A percentile compares a stretch with the other conserved stretches of the same genome.
phyloP scores from a whole-genome alignment of 1,139 yeast species.

The Lodderomyces theae region DNA sequence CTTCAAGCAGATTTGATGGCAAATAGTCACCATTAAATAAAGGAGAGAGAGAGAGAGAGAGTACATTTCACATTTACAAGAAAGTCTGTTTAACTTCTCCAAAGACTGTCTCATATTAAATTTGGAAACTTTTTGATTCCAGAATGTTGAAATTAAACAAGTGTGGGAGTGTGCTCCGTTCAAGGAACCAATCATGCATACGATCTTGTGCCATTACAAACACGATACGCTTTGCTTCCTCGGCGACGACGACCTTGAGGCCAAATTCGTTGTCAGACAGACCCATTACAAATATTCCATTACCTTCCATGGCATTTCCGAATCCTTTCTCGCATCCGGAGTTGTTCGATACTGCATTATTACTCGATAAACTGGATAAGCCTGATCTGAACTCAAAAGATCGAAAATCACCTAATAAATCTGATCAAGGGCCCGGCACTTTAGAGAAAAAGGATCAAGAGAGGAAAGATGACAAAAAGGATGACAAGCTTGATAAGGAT shows the following conservation, averaged over 20 bases:
- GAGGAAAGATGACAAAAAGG: constrained; percentile 5
- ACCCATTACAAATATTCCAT: not conserved
- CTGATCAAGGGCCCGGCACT: not conserved
- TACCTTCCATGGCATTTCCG: not conserved
- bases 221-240: not conserved
- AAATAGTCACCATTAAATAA: not conserved
- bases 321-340: not conserved
- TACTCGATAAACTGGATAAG: constrained; percentile 4
- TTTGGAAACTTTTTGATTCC: too few relatives aligned
- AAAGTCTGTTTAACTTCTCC: not conserved
- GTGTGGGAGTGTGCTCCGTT: not conserved
- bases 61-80: not conserved
- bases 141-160: not conserved
- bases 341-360: not conserved
- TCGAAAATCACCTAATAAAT: constrained; percentile 4
- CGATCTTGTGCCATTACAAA: not conserved
- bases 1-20: not conserved
- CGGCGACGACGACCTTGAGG: not conserved
- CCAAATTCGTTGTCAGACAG: not conserved
- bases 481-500: constrained; percentile 4
- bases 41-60: too few relatives aligned
- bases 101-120: too few relatives aligned
- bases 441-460: constrained; percentile 3
- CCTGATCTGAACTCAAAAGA: constrained; percentile 4
- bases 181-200: not conserved